Percentiles rank a stretch among this genome's conserved stretches.
These are phyloP conservation scores for Ilex asprella DNA, from an alignment of 257 asterid species.

Conservation along the genomic window DNA sequence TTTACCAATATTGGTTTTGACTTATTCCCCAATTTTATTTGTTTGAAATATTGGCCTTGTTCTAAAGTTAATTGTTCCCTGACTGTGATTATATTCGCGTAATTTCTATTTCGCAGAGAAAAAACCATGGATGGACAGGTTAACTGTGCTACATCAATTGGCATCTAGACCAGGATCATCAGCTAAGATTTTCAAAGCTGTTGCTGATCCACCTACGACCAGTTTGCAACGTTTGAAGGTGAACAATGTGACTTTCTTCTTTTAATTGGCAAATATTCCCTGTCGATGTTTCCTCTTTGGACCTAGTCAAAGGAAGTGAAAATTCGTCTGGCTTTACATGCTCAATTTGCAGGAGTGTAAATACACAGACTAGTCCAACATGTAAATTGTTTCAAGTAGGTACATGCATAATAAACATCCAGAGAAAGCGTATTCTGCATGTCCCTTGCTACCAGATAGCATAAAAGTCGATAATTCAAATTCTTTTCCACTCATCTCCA, in stretches of 20 bases:
- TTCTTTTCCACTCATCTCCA: too few species aligned
- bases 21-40: neutral
- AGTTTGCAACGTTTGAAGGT: conserved; percentile 96
- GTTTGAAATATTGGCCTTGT: conserved; percentile 1
- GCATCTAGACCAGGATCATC: conserved; percentile 55
- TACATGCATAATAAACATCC: too few species aligned
- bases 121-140: conserved; percentile 94
- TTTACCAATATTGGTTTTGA: conserved; percentile 3
- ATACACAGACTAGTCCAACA: too few species aligned
- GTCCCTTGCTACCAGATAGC: too few species aligned
- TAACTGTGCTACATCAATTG: conserved; percentile 61
- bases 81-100: neutral
- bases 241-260: conserved; percentile 16
- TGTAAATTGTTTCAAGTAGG: too few species aligned
- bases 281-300: neutral
- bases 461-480: too few species aligned
- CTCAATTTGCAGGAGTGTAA: too few species aligned
- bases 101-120: conserved; percentile 39
- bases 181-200: conserved; percentile 81
- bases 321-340: too few species aligned
- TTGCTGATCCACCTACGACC: conserved; percentile 97
- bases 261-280: neutral
- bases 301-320: neutral
- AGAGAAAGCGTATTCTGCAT: too few species aligned
- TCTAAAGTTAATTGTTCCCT: neutral